A percentile compares a stretch with the other conserved stretches of the same genome.
Evolutionary conservation across 371 early-diverging fungal genomes (phyloP).

Genomic region (Circinella umbellata): DNA sequence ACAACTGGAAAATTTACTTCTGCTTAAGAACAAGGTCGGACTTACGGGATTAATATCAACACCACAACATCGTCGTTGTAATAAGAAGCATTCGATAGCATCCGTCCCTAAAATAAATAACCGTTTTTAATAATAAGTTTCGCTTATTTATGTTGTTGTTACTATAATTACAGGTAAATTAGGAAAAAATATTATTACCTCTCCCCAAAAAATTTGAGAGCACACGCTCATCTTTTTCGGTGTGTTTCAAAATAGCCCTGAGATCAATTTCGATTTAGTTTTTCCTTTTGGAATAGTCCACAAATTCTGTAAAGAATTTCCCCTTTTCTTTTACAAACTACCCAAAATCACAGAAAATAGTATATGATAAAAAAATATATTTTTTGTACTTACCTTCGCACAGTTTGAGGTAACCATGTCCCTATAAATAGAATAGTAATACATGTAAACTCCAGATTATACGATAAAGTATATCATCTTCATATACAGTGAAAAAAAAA

Average conservation of each 20-base stretch:
- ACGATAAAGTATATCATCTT: too few relatives aligned
- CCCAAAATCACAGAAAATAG: neutral
- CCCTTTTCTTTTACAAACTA: too few relatives aligned
- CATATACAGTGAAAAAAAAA: too few relatives aligned
- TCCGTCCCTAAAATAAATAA: constrained; percentile 65
- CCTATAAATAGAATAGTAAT: constrained; percentile 33
- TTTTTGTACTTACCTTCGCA: constrained; percentile 63
- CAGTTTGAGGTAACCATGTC: constrained; percentile 95
- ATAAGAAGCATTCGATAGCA: constrained; percentile 88
- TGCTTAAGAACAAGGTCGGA: too few relatives aligned
- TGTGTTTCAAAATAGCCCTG: constrained; percentile 79
- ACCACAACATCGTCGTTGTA: constrained; percentile 81
- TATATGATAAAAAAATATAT: neutral
- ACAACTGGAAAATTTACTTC: too few relatives aligned
- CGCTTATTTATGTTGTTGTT: neutral
- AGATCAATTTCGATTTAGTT: neutral
- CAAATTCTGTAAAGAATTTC: too few relatives aligned
- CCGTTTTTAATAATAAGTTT: neutral
- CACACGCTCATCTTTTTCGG: constrained; percentile 75
- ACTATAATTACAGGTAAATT: neutral
- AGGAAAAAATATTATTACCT: constrained; percentile 44
- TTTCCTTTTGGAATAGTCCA: too few relatives aligned
- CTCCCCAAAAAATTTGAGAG: constrained; percentile 91
- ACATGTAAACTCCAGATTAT: neutral
- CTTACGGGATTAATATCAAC: constrained; percentile 89